Evolutionary conservation across 805 yeast genomes (phyloP).

Genomic region (Wickerhamomyces queroliae): DNA sequence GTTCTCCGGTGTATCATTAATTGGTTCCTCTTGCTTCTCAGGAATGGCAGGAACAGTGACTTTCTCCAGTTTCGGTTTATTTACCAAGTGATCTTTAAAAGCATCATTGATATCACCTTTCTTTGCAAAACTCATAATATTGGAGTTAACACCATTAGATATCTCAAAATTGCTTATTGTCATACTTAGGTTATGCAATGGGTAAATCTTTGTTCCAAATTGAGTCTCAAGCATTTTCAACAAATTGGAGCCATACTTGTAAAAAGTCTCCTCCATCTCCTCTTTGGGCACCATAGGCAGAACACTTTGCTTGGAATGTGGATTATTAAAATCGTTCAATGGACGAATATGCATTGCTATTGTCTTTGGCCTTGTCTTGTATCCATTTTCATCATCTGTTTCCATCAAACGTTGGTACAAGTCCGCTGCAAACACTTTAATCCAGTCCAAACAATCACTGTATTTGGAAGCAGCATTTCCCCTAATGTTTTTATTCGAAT

Average conservation of each 20-base stretch:
- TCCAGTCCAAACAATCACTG: conserved; percentile 62
- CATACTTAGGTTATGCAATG: conserved; percentile 45
- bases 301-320: conserved; percentile 32
- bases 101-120: conserved; percentile 9
- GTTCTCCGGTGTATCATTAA: neutral
- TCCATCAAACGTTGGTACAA: conserved; percentile 66
- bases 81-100: conserved; percentile 5
- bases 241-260: conserved; percentile 30
- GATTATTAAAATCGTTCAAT: conserved; percentile 12
- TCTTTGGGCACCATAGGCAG: conserved; percentile 14
- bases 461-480: conserved; percentile 43
- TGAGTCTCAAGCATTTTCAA: conserved; percentile 33
- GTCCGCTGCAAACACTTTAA: conserved; percentile 79
- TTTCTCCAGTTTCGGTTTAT: neutral
- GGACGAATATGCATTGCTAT: conserved; percentile 33
- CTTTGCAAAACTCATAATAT: conserved; percentile 16
- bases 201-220: conserved; percentile 33
- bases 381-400: conserved; percentile 53
- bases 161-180: conserved; percentile 49
- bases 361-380: conserved; percentile 40
- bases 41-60: neutral
- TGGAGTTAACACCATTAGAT: conserved; percentile 15
- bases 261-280: conserved; percentile 20
- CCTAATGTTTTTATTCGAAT: conserved; percentile 76
- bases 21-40: neutral